These are phyloP conservation scores for Fusarium agapanthi DNA, from an alignment of 2,329 filamentous ascomycete genomes.

Conservation along the genomic window DNA sequence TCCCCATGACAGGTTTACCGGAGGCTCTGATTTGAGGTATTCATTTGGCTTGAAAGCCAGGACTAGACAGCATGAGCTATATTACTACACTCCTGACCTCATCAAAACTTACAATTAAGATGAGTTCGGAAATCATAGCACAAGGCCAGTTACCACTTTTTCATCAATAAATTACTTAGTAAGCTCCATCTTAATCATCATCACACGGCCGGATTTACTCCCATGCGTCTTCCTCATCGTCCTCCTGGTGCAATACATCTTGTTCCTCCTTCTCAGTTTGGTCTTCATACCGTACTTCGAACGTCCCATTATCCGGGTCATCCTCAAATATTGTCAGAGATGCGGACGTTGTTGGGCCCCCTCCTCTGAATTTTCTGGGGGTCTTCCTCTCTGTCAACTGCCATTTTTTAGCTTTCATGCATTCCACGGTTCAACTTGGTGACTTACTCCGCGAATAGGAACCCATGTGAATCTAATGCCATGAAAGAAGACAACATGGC, in stretches of 20 bases:
- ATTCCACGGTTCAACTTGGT: fast-evolving
- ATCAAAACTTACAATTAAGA: no score
- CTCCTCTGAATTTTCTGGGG: neutral
- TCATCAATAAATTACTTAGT: no score
- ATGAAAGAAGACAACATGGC: neutral
- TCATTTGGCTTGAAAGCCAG: fast-evolving
- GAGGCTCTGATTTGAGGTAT: no score
- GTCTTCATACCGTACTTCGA: neutral
- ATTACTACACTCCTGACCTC: neutral
- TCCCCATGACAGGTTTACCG: neutral
- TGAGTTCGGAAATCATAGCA: fast-evolving
- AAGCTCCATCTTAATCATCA: fast-evolving
- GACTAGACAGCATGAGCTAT: no score
- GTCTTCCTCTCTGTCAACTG: neutral
- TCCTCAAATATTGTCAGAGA: neutral
- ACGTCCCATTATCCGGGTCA: neutral
- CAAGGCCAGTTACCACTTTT: fast-evolving
- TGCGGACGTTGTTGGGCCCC: fast-evolving
- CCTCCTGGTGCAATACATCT: neutral
- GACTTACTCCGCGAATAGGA: neutral
- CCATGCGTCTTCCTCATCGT: neutral
- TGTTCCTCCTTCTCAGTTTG: neutral
- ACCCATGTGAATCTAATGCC: neutral
- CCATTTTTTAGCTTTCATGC: neutral
- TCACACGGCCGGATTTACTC: fast-evolving